Evolutionary conservation across 202 grass and related monocot species (phyloP).

Genomic region (Bolboschoenoplectus hybrid): DNA sequence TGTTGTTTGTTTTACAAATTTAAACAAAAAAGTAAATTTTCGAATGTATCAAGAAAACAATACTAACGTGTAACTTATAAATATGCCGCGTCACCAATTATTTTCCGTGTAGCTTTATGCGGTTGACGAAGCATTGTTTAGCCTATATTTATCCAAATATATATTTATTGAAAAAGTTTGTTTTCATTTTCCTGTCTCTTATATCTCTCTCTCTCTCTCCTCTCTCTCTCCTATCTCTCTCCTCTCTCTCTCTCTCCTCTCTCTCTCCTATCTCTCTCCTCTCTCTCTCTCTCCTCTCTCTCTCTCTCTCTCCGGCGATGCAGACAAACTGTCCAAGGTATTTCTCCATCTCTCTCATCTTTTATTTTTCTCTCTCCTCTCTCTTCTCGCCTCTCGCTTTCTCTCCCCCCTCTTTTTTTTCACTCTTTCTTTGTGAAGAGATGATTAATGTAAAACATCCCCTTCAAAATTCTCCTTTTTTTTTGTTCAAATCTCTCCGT

Average conservation of each 20-base stretch:
- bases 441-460: neutral
- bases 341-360: neutral
- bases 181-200: constrained; percentile 3
- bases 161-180: constrained; percentile 26
- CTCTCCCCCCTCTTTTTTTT: neutral
- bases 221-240: constrained; percentile 34
- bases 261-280: constrained; percentile 25
- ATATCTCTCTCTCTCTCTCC: constrained; percentile 7
- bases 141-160: constrained; percentile 25
- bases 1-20: neutral
- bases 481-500: no score
- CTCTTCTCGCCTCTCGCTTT: neutral
- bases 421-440: neutral
- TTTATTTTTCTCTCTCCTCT: neutral
- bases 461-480: no score
- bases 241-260: neutral
- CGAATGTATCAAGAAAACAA: neutral
- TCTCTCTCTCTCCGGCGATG: constrained; percentile 18
- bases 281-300: constrained; percentile 34
- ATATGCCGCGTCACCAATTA: neutral
- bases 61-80: neutral
- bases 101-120: neutral
- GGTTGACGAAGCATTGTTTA: neutral
- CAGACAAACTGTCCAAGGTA: neutral
- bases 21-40: neutral